phyloP scores from a whole-genome alignment of 768 basidiomycete species.

The Amanita exitialis region DNA sequence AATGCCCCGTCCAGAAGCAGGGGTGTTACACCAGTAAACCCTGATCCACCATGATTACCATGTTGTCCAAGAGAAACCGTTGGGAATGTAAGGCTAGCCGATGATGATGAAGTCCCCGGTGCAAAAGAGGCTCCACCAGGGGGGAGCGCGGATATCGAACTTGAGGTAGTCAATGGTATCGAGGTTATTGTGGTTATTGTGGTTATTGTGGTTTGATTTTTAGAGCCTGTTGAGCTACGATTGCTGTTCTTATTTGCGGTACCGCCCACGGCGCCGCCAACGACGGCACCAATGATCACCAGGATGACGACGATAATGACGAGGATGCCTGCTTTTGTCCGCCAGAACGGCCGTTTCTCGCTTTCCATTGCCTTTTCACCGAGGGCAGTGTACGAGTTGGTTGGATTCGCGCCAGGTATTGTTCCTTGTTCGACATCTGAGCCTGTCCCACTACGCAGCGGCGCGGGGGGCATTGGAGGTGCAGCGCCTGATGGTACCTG shows the following conservation, averaged over 20 bases:
- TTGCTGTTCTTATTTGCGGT: conserved; percentile 12
- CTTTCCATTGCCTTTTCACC: neutral
- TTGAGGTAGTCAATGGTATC: too few relatives aligned
- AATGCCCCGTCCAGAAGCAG: too few relatives aligned
- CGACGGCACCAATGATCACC: conserved; percentile 37
- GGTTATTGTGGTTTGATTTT: too few relatives aligned
- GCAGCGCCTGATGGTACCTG: conserved; percentile 2
- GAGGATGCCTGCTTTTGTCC: conserved; percentile 33
- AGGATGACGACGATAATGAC: conserved; percentile 25
- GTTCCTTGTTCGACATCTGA: conserved; percentile 11
- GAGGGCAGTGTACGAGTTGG: conserved; percentile 7
- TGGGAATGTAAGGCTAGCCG: too few relatives aligned
- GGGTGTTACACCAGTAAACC: too few relatives aligned
- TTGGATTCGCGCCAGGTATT: neutral
- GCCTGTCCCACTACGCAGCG: conserved; percentile 8
- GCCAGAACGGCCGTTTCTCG: conserved; percentile 33
- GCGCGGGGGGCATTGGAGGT: conserved; percentile 5
- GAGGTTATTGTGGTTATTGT: too few relatives aligned
- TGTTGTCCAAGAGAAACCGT: too few relatives aligned
- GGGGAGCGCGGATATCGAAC: too few relatives aligned
- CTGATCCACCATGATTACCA: too few relatives aligned
- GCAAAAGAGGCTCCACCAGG: too few relatives aligned
- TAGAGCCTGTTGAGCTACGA: too few relatives aligned
- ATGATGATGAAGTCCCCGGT: too few relatives aligned
- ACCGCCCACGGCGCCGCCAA: conserved; percentile 53